These are phyloP conservation scores for Aspergillus bombycis DNA, from an alignment of 2,329 filamentous ascomycete genomes.

Conservation along the genomic window DNA sequence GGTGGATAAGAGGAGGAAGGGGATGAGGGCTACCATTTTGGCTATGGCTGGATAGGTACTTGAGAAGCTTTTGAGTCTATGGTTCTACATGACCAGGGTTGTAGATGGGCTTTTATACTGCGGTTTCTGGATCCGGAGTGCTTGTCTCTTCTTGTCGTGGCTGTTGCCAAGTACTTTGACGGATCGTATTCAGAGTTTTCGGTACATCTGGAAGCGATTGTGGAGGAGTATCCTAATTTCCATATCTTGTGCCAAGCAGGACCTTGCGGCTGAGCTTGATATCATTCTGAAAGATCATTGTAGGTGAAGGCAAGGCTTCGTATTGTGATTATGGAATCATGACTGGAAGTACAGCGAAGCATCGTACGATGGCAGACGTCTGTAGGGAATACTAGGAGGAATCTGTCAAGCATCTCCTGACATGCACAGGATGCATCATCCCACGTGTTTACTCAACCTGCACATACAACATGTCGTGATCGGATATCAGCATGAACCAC, in stretches of 20 bases:
- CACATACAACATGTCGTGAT: not conserved
- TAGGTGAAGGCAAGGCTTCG: not conserved
- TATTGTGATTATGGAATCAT: not conserved
- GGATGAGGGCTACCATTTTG: conserved; percentile 10
- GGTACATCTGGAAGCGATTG: not conserved
- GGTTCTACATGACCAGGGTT: not conserved
- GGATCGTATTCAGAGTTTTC: not conserved
- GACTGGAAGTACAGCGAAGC: too few relatives aligned
- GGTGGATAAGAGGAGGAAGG: conserved; percentile 14
- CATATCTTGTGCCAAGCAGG: not conserved
- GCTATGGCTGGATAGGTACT: not conserved
- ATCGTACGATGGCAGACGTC: not conserved
- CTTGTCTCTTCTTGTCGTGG: not conserved
- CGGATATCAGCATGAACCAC: not conserved
- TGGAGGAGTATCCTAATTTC: not conserved
- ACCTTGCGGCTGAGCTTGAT: not conserved
- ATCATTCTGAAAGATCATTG: too few relatives aligned
- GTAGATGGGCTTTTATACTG: not conserved
- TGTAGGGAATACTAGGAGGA: too few relatives aligned
- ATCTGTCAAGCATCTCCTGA: not conserved
- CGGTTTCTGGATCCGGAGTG: not conserved
- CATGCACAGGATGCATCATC: not conserved
- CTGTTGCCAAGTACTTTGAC: not conserved
- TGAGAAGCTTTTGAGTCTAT: not conserved
- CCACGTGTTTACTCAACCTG: not conserved